These are phyloP conservation scores for Ailanthus altissimus DNA, from an alignment of 345 rosid genomes.

Conservation along the genomic window DNA sequence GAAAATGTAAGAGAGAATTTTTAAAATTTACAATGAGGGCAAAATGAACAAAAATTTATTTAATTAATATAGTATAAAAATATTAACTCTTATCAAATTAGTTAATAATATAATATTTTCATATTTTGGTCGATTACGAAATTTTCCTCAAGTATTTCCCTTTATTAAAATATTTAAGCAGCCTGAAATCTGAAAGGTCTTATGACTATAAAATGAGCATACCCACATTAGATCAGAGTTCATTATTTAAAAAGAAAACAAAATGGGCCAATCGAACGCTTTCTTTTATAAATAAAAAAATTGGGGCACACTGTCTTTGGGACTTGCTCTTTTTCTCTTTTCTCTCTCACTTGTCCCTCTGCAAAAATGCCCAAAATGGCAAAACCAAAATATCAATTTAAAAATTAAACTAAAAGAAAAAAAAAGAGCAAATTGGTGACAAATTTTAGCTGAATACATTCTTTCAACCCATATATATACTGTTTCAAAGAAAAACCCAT, in stretches of 20 bases:
- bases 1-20: too few relatives aligned
- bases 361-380: conserved; percentile 3
- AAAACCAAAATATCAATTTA: background rate
- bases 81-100: too few relatives aligned
- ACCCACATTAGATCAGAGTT: background rate
- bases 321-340: background rate
- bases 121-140: too few relatives aligned
- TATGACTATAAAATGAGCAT: background rate
- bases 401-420: background rate
- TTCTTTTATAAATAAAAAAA: background rate
- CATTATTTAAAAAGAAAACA: background rate
- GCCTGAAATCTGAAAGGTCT: too few relatives aligned
- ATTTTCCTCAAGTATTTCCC: too few relatives aligned
- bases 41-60: too few relatives aligned
- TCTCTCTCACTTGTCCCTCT: background rate
- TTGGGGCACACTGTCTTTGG: background rate
- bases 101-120: too few relatives aligned
- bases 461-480: too few relatives aligned
- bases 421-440: background rate
- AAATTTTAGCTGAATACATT: conserved; percentile 9
- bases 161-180: too few relatives aligned
- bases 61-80: too few relatives aligned
- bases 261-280: conserved; percentile 16
- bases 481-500: too few relatives aligned
- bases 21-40: too few relatives aligned